These are phyloP conservation scores for Oryza officinalis DNA, from an alignment of 176 grass and related monocot species.

Conservation along the genomic window DNA sequence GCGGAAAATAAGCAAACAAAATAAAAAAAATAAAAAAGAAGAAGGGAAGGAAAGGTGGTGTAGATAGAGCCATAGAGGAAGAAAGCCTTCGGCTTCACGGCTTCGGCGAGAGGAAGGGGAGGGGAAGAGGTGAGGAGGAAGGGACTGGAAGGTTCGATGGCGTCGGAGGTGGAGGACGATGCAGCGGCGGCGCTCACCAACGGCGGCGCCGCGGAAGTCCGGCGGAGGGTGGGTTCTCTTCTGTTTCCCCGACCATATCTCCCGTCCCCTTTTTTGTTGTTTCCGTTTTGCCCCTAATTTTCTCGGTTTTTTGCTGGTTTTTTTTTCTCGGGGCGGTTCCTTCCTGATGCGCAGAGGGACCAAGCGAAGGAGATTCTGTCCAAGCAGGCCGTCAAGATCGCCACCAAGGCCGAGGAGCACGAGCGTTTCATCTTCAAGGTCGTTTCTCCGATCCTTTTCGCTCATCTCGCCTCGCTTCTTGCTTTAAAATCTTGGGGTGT, in stretches of 20 bases:
- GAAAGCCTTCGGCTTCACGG: constrained; percentile 14
- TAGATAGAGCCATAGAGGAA: neutral
- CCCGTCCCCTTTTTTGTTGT: neutral
- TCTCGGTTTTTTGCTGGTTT: neutral
- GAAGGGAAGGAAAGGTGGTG: constrained; percentile 26
- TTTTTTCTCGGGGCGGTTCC: neutral
- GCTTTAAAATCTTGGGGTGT: neutral
- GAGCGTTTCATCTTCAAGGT: constrained; percentile 90
- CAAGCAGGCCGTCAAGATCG: constrained; percentile 87
- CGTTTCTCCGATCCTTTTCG: neutral
- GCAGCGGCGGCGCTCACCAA: constrained; percentile 16
- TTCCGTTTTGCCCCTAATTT: neutral
- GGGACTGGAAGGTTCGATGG: constrained; percentile 47
- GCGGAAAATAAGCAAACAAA: neutral
- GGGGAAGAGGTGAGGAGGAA: neutral
- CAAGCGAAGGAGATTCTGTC: constrained; percentile 89
- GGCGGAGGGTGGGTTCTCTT: constrained; percentile 30
- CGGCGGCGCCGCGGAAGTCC: constrained; percentile 44
- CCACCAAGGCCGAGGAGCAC: constrained; percentile 88
- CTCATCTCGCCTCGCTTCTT: neutral
- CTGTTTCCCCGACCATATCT: neutral
- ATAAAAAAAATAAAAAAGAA: no score
- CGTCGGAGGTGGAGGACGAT: constrained; percentile 43
- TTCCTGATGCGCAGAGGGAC: constrained; percentile 49
- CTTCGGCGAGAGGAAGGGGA: constrained; percentile 1